Evolutionary conservation across 768 basidiomycete genomes (phyloP).

Genomic region (Bullera alba): DNA sequence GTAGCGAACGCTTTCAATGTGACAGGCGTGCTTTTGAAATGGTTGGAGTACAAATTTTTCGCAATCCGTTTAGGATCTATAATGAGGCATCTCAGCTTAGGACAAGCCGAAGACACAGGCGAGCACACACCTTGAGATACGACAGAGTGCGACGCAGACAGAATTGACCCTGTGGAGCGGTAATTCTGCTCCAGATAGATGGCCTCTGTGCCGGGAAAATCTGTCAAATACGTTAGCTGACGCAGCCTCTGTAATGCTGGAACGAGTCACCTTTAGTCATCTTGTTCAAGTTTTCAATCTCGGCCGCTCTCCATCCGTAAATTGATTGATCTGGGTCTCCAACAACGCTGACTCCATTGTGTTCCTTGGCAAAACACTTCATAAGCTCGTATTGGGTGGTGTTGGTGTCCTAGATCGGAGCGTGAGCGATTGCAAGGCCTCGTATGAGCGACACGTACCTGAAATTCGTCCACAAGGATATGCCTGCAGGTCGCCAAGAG

Average conservation of each 20-base stretch:
- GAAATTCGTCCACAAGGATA: constrained; percentile 77
- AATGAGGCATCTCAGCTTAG: not conserved
- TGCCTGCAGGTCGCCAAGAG: constrained; percentile 60
- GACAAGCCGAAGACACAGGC: not conserved
- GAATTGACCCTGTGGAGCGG: constrained; percentile 70
- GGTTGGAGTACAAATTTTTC: constrained; percentile 65
- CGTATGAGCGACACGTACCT: constrained; percentile 48
- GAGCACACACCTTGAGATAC: constrained; percentile 63
- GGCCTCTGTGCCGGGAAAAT: constrained; percentile 60
- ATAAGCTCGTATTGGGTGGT: constrained; percentile 73
- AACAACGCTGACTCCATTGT: constrained; percentile 64
- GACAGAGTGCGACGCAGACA: constrained; percentile 66
- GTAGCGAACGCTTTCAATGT: constrained; percentile 53
- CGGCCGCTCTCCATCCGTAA: constrained; percentile 79
- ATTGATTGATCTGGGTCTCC: constrained; percentile 91
- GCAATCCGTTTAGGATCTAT: constrained; percentile 67
- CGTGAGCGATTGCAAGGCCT: not conserved
- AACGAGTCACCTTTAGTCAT: constrained; percentile 59
- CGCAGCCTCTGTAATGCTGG: not conserved
- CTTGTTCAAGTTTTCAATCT: constrained; percentile 63
- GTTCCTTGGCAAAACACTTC: constrained; percentile 55
- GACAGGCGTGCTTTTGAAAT: constrained; percentile 59
- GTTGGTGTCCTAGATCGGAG: constrained; percentile 63
- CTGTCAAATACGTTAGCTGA: constrained; percentile 46
- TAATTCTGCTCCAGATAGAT: constrained; percentile 81